Base-by-base conservation (phyloP, 768 basidiomycete genomes). In the Suillus occidentalis region DNA sequence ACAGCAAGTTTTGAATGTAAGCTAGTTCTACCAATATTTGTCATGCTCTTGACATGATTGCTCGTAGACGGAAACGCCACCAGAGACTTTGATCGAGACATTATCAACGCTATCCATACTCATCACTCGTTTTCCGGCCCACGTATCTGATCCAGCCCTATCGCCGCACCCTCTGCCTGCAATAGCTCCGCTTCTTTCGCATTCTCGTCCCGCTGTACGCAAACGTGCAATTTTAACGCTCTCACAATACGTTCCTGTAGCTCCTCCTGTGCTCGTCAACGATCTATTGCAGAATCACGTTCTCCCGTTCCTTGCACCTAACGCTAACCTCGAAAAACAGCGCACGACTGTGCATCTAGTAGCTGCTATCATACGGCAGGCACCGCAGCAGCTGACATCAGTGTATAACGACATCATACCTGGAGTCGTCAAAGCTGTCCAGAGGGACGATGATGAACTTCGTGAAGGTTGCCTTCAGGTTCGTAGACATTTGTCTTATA, bases 191-290 rank as follows among this genome's bases (percentile, higher is more conserved):
- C 83, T 92, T 37, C 84, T 94, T 55, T 83, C 81, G n/a, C 92
- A 91, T 77, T 72, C 83, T 9, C 89, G 95, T 5, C 86, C 91
- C 12, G 94, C 94, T 0, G 92, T 99, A 61, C 88, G 96, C 60
- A 99, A 99, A 80, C 90, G 95, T 60, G 92, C 94, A 3, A 95
- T 98, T 65, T 81, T 88, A 43, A 93, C 95, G 0, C 76, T 95
- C 49, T 91, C 94, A 0, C 92, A 94, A 68, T 91, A 95, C 73
- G 83, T 95, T 45, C 91, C 89, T 18, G 86, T 87, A 50, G 89
- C 90, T 10, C 86, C 85, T 47, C 81, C 87, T 5, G 79, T 82
- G 3, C 76, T 91, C 12, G 91, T 92, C 72, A 73, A 81, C 2
- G 77, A 83, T n/a, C 78, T 94, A 37, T 78, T 95, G 53, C 79